Evolutionary conservation across 108 stramenopile species (phyloP).

Genomic region (Pseudonitzschia pungens): DNA sequence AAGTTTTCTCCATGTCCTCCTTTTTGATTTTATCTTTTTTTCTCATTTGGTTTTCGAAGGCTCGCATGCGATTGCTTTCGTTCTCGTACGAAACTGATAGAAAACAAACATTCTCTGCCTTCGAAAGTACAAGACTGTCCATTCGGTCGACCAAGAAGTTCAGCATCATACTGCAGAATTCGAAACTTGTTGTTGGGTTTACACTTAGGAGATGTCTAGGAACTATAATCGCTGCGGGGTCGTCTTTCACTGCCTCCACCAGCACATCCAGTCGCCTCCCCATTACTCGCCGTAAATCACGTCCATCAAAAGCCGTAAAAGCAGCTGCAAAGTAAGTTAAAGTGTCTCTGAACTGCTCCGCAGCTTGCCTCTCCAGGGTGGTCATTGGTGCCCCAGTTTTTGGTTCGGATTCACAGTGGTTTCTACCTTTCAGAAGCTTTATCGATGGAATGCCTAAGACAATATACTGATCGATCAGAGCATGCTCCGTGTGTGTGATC

Average conservation of each 20-base stretch:
- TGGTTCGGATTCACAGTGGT: slow-evolving; percentile 1
- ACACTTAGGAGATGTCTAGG: slow-evolving; percentile 78
- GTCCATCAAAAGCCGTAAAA: slow-evolving; percentile 83
- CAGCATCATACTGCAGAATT: slow-evolving; percentile 78
- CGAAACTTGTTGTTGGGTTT: slow-evolving; percentile 66
- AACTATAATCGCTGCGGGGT: slow-evolving; percentile 69
- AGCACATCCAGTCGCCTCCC: slow-evolving; percentile 70
- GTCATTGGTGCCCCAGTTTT: neutral
- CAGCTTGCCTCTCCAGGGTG: neutral
- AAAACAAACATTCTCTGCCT: slow-evolving; percentile 20
- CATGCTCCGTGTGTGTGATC: slow-evolving; percentile 77
- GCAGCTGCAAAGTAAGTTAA: slow-evolving; percentile 87
- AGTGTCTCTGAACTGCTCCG: slow-evolving; percentile 47
- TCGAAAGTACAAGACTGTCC: slow-evolving; percentile 35
- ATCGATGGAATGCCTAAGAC: slow-evolving; percentile 81
- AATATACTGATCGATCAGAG: slow-evolving; percentile 81
- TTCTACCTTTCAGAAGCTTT: slow-evolving; percentile 46
- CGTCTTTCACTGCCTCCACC: slow-evolving; percentile 76
- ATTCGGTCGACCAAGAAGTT: slow-evolving; percentile 75
- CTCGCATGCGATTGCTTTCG: slow-evolving; percentile 22
- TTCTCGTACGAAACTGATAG: slow-evolving; percentile 13
- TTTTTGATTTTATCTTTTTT: neutral
- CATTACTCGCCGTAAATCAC: slow-evolving; percentile 70
- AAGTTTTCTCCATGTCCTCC: slow-evolving; percentile 22
- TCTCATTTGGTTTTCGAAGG: neutral